These are phyloP conservation scores for Phytophthora litchii DNA, from an alignment of 352 stramenopile species.

Conservation along the genomic window DNA sequence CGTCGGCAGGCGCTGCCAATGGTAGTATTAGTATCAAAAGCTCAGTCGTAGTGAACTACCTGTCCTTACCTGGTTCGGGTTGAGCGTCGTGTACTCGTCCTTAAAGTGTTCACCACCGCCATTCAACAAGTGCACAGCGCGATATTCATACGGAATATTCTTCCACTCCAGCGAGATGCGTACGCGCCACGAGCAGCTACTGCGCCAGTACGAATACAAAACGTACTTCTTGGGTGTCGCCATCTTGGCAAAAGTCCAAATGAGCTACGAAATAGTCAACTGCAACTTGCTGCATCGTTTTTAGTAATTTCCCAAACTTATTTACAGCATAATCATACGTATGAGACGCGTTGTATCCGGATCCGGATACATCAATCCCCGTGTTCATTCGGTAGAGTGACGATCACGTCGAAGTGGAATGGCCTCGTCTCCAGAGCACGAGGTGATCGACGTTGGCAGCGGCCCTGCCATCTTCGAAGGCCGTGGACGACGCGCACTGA, in stretches of 20 bases:
- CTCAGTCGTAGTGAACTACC: neutral
- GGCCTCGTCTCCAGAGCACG: conserved; percentile 28
- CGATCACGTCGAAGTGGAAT: neutral
- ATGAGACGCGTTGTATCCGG: neutral
- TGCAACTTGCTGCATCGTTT: conserved; percentile 11
- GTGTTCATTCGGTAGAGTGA: conserved; percentile 8
- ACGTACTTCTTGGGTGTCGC: conserved; percentile 18
- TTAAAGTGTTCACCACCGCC: conserved; percentile 65
- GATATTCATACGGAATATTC: conserved; percentile 78
- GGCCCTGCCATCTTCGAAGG: conserved; percentile 24
- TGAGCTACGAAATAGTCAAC: conserved; percentile 17
- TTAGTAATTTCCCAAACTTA: too few relatives aligned
- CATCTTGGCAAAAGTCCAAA: conserved; percentile 18
- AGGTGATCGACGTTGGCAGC: conserved; percentile 52
- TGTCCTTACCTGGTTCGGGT: conserved; percentile 60
- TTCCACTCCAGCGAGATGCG: conserved; percentile 90
- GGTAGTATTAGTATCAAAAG: neutral
- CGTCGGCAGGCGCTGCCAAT: conserved; percentile 65
- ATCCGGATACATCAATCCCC: neutral
- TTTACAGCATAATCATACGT: neutral
- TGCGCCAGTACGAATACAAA: conserved; percentile 91
- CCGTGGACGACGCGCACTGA: conserved; percentile 22
- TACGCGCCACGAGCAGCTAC: conserved; percentile 90
- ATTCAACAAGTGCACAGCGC: conserved; percentile 73
- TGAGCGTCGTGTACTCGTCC: conserved; percentile 57